Conservation (phyloP, 441 rosid species). For the Mallotus repandus region DNA sequence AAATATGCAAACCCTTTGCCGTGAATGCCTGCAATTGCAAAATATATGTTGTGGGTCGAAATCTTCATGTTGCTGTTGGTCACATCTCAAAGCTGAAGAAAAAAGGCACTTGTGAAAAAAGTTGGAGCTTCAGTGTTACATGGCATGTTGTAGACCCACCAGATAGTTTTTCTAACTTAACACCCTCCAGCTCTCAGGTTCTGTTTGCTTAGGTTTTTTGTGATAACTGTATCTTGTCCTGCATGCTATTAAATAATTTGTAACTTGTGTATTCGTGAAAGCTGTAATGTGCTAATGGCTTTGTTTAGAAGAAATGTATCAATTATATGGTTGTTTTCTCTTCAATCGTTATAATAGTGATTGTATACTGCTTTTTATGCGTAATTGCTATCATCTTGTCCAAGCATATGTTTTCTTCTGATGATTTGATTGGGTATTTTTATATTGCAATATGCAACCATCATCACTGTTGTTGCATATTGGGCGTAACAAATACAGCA, state of each 20-base stretch:
- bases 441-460: neutral
- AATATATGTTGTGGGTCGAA: slow-evolving; percentile 75
- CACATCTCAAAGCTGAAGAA: slow-evolving; percentile 47
- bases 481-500: too few species aligned
- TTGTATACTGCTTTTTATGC: neutral
- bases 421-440: too few species aligned
- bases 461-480: neutral
- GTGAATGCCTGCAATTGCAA: slow-evolving; percentile 57
- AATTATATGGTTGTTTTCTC: neutral
- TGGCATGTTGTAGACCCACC: slow-evolving; percentile 78
- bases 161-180: slow-evolving; percentile 55
- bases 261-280: slow-evolving; percentile 24
- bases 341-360: neutral
- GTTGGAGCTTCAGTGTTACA: slow-evolving; percentile 51
- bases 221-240: slow-evolving; percentile 14
- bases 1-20: slow-evolving; percentile 85
- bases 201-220: slow-evolving; percentile 53
- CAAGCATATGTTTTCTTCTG: neutral
- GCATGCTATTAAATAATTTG: slow-evolving; percentile 22
- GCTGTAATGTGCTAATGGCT: slow-evolving; percentile 19
- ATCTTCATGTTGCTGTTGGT: slow-evolving; percentile 76
- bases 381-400: neutral
- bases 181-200: slow-evolving; percentile 81
- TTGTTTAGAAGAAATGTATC: slow-evolving; percentile 12
- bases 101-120: slow-evolving; percentile 28